Evolutionary conservation across 495 filamentous ascomycete genomes (phyloP).

Genomic region (Daldinia vernicosa): DNA sequence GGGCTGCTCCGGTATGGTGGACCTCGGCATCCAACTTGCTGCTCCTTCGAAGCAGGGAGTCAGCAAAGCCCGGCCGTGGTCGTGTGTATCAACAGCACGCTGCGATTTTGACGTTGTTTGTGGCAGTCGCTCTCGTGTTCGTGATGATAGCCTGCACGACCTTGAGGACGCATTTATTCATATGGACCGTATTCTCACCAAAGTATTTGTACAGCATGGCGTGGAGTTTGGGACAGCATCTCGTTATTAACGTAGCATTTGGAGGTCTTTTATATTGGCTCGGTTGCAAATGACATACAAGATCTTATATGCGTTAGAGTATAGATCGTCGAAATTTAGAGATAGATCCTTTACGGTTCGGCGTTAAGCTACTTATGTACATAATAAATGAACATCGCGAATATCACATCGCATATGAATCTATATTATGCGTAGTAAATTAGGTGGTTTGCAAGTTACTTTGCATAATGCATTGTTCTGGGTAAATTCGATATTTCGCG

Average conservation of each 20-base stretch:
- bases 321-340: background rate
- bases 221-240: constrained; percentile 85
- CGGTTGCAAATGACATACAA: constrained; percentile 42
- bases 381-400: background rate
- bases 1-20: constrained; percentile 94
- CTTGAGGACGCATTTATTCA: constrained; percentile 89
- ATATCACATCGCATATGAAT: background rate
- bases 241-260: constrained; percentile 70
- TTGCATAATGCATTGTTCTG: constrained; percentile 11
- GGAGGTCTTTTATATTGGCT: constrained; percentile 66
- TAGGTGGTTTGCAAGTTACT: background rate
- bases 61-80: background rate
- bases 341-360: background rate
- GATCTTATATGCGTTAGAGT: background rate
- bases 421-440: background rate
- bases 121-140: constrained; percentile 64
- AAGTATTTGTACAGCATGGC: constrained; percentile 93
- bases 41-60: constrained; percentile 49
- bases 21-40: constrained; percentile 66
- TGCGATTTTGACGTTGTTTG: constrained; percentile 71
- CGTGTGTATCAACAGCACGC: constrained; percentile 58
- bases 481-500: background rate
- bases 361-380: background rate
- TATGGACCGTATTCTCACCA: constrained; percentile 98
- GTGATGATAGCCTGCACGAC: constrained; percentile 91